These are phyloP conservation scores for Rubus parviflorus DNA, from an alignment of 306 rosid genomes.

Conservation along the genomic window DNA sequence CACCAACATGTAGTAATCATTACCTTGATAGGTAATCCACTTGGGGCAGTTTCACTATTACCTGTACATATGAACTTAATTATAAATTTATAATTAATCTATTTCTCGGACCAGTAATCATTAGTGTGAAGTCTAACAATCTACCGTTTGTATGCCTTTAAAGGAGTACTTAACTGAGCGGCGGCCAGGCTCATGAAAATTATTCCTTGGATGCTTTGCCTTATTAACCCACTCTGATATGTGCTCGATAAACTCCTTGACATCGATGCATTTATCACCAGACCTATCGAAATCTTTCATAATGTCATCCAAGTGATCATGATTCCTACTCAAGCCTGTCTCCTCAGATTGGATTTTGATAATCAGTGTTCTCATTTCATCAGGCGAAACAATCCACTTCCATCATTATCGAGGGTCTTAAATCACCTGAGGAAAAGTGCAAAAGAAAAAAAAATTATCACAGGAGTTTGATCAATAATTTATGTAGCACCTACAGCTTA, in stretches of 20 bases:
- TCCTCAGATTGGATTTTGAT: slow-evolving; percentile 62
- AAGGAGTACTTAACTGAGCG: background rate
- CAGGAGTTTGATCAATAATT: background rate
- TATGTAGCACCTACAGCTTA: background rate
- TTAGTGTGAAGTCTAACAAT: background rate
- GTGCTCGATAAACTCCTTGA: slow-evolving; percentile 50
- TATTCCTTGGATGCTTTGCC: slow-evolving; percentile 22
- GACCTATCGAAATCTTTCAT: slow-evolving; percentile 64
- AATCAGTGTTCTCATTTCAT: slow-evolving; percentile 66
- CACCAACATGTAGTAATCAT: slow-evolving; percentile 62
- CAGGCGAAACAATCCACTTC: slow-evolving; percentile 40
- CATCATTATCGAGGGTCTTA: slow-evolving; percentile 40
- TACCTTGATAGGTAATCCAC: no score
- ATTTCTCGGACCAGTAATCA: background rate
- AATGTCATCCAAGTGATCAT: slow-evolving; percentile 44
- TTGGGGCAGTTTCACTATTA: no score
- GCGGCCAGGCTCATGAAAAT: background rate
- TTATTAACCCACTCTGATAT: slow-evolving; percentile 54
- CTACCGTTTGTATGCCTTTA: background rate
- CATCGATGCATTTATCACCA: slow-evolving; percentile 32
- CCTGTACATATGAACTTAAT: slow-evolving; percentile 44
- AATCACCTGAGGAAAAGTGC: slow-evolving; percentile 50
- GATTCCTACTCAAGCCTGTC: slow-evolving; percentile 54
- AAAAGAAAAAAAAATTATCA: background rate
- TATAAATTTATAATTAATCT: background rate